Conservation (phyloP, 2,329 filamentous ascomycete species). For the Teratosphaeria gauchensis region DNA sequence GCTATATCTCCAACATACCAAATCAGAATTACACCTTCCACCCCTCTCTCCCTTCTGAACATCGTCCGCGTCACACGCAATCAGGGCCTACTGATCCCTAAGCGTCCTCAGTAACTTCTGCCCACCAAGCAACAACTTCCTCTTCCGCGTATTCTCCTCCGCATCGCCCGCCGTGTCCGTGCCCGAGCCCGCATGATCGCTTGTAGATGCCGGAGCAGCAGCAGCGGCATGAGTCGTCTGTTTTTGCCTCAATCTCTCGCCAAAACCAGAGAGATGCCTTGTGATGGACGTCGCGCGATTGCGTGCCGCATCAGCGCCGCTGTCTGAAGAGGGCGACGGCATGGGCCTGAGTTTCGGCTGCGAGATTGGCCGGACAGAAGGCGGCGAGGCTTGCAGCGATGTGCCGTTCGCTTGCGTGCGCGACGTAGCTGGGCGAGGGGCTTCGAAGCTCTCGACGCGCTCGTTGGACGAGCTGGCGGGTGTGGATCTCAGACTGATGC, state of each 20-base stretch:
- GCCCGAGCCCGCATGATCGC: neutral
- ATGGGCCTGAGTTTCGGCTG: neutral
- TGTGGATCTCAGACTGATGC: constrained; percentile 14
- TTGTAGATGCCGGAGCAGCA: neutral
- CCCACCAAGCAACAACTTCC: constrained; percentile 32
- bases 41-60: neutral
- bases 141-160: constrained; percentile 30
- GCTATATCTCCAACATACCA: neutral
- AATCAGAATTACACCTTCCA: neutral
- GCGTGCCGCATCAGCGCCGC: constrained; percentile 1
- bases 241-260: constrained; percentile 18
- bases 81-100: constrained; percentile 15
- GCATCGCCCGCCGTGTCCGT: constrained; percentile 1
- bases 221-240: neutral
- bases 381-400: neutral
- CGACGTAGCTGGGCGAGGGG: neutral
- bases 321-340: neutral
- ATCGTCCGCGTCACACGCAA: neutral
- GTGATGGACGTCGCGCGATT: constrained; percentile 18
- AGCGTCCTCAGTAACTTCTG: constrained; percentile 33
- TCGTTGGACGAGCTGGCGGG: constrained; percentile 3
- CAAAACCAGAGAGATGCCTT: constrained; percentile 21
- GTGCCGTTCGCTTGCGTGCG: neutral
- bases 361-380: neutral
- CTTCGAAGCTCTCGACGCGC: neutral